Base-by-base conservation (phyloP, 148 eudicot species). In the Persicaria maculosa region DNA sequence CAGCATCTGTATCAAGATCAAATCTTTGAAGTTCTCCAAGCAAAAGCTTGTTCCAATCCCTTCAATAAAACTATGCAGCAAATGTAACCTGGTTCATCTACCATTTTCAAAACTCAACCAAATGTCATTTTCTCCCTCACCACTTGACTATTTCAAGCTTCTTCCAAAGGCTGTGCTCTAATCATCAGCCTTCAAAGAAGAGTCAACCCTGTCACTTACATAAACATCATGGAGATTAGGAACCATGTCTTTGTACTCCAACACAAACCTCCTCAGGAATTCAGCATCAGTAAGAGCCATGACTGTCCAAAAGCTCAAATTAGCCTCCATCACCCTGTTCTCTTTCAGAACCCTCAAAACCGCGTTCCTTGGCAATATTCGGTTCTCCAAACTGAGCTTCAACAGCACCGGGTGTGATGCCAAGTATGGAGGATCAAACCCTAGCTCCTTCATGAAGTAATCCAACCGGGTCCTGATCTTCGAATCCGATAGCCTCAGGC, bases 371-470 rank as follows among this genome's bases (percentile, higher is more conserved):
- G 81, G 81, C 50, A 43, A 43, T 50, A 79, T 73, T 36, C 81
- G 59, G 53, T 79, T 79, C 59, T 79, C 78, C 68, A 75, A 52
- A 40, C 77, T 79, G 19, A 74, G 55, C 45, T 45, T 44, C 15
- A 79, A 47, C 52, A 79, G 74, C n/a, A 20, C 58, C 5, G 77
- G 77, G 71, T 71, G 74, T 2, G 77, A 19, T 46, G 59, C 77
- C 72, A 79, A 54, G 77, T 74, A 79, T 11, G 50, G 25, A 47
- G 81, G 20, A 6, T 58, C 64, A 55, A 68, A 79, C n/a, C 78
- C 81, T 44, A 79, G 74, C 76, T 74, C 77, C 74, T 70, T 70
- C 77, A 74, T 68, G 69, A 68, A 79, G 50, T 48, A 79, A 31
- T 71, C 55, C 69, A 79, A 70, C 15, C 68, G 45, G 7, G 44